phyloP scores from a whole-genome alignment of 2,329 filamentous ascomycete species.

The Cladorrhinum sp. region DNA sequence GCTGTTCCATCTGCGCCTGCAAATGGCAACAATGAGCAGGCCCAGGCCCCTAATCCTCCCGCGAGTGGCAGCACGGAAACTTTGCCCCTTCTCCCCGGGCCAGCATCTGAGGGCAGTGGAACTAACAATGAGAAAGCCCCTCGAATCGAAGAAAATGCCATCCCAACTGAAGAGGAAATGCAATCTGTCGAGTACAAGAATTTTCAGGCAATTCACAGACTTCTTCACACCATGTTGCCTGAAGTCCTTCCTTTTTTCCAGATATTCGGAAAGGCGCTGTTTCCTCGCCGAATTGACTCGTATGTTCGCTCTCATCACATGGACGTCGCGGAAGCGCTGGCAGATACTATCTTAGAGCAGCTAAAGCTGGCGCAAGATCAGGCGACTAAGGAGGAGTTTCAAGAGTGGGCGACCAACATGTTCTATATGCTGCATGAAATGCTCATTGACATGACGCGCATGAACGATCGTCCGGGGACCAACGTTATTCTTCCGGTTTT shows the following conservation, averaged over 20 bases:
- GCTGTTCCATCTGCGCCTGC: not conserved
- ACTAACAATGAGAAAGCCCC: slow-evolving; percentile 12
- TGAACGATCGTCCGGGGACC: slow-evolving; percentile 45
- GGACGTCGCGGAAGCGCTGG: slow-evolving; percentile 62
- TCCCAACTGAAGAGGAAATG: slow-evolving; percentile 44
- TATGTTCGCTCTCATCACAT: slow-evolving; percentile 54
- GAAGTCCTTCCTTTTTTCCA: slow-evolving; percentile 85
- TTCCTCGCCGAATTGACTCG: slow-evolving; percentile 69
- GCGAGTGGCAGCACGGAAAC: not conserved
- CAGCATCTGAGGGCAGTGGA: slow-evolving; percentile 10
- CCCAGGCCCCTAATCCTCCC: not conserved
- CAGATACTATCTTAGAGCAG: slow-evolving; percentile 66
- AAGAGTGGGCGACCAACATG: slow-evolving; percentile 80
- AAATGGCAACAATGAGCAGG: not conserved
- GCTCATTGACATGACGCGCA: slow-evolving; percentile 63
- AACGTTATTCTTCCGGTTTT: slow-evolving; percentile 71
- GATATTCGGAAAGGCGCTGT: slow-evolving; percentile 74
- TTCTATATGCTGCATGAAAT: slow-evolving; percentile 75
- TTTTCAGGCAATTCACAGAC: slow-evolving; percentile 69
- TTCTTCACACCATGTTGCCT: slow-evolving; percentile 75
- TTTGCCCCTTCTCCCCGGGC: not conserved
- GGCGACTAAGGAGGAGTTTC: slow-evolving; percentile 62
- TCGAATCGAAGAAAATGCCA: slow-evolving; percentile 15
- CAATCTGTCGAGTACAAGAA: slow-evolving; percentile 59
- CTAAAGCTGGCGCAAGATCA: slow-evolving; percentile 48